Base-by-base conservation (phyloP, 257 asterid species). In the Nemophila menziesii region DNA sequence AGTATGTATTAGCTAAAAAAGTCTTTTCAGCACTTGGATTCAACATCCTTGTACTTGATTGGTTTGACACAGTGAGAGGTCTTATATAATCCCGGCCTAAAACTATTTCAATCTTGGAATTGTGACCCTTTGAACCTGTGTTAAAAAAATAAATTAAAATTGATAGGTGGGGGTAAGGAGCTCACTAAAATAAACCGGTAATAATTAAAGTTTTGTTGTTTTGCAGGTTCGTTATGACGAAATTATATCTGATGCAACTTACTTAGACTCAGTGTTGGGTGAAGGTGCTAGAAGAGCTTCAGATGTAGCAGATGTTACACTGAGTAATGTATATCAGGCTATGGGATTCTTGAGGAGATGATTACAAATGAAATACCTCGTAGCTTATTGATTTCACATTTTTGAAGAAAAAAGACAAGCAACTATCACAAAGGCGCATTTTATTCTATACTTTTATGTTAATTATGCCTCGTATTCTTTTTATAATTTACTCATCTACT, bases 211-310 rank as follows among this genome's bases (percentile, higher is more conserved):
- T n/a, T n/a, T n/a, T n/a, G n/a, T n/a, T n/a, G n/a, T n/a, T 39
- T 17, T 10, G 46, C 80, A 82, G 96, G 79, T 52, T 54, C 86
- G 78, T 13, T 81, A 85, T 20, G 78, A 70, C 11, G 93, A 90
- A 52, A 74, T 90, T 27, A 68, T 65, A 60, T 74, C 93, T 5
- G 93, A 85, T 43, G 7, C 74, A 16, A 44, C 69, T 40, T 80
- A 76, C 70, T 58, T 81, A 83, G 87, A 89, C 57, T 18, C 22
- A 14, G 51, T 84, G 43, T 64, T 89, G 72, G 80, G 82, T 3
- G 94, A 84, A 58, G 96, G 94, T 41, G 93, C 98, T 50, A 34
- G 48, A 48, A 89, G 64, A 68, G 98, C 98, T 19, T 37, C 82
- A 7, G 65, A 76, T 53, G 71, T 84, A 46, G 94, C 93, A 2